Evolutionary conservation across 2,329 filamentous ascomycete species (phyloP), one percentile per base, ranked within the genome.

Genomic region (Chalaropsis ovoidea): DNA sequence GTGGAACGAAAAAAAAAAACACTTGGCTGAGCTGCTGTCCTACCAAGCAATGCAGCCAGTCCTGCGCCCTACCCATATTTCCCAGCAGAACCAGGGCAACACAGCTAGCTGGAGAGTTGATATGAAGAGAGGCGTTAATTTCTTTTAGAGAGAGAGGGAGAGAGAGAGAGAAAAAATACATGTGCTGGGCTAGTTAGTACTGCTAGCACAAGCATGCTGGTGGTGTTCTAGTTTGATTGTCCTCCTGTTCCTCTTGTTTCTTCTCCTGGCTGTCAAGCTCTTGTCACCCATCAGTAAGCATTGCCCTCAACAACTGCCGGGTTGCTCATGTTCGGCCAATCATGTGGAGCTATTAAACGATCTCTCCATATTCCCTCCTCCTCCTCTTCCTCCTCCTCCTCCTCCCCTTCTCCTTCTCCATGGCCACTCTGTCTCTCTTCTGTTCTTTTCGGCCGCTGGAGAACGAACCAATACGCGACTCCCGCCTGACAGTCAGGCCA

Each of bases 401-500:
- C 3, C 35, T 52, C 24, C 47, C 47, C 24, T 52, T 52, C 31
- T 54, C n/a, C n/a, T n/a, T n/a, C n/a, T n/a, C n/a, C n/a, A n/a
- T n/a, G n/a, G n/a, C n/a, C n/a, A n/a, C n/a, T n/a, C n/a, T n/a
- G n/a, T n/a, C n/a, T n/a, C 27, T 17, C n/a, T 56, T 8, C 15
- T 17, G 31, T 56, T 35, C 52, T 58, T 58, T 58, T 58, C 52
- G 27, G 27, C 52, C 52, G 27, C 27, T 13, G 35, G 31, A 39
- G 52, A 58, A 58, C 52, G 27, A 58, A 35, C 52, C 17, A 15
- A n/a, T 17, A 19, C 17, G 13, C 17, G 13, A 58, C 52, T 58
- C 52, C 52, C 52, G 52, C 27, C 52, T 58, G 52, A 58, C 52
- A 58, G 52, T 35, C 24, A 58, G 31, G 27, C 52, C 52, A 58